Conservation (phyloP, 371 early-diverging fungal genomes). For the Haplosporangium sp. region DNA sequence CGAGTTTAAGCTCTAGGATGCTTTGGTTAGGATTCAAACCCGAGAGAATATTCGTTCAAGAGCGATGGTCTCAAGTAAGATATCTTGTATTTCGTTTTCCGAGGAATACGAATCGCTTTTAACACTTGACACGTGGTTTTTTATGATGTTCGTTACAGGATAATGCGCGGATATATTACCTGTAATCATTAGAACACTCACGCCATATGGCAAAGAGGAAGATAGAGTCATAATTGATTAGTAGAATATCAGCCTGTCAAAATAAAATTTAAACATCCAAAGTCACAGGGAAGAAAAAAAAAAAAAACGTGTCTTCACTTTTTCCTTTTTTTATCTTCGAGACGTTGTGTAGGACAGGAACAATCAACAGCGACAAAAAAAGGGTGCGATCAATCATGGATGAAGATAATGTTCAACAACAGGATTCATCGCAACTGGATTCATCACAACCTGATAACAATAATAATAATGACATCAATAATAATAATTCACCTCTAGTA, state of each 20-base stretch:
- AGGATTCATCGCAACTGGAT: background rate
- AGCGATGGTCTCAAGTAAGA: too few species aligned
- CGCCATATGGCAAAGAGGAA: background rate
- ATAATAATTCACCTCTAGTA: background rate
- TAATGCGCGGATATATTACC: too few species aligned
- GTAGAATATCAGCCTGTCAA: background rate
- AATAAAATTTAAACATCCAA: background rate
- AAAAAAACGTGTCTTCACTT: constrained; percentile 3
- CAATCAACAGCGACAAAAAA: background rate
- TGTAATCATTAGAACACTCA: too few species aligned
- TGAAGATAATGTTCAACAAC: background rate
- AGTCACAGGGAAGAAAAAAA: background rate
- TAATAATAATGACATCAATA: background rate
- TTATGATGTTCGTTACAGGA: too few species aligned
- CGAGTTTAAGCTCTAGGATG: too few species aligned
- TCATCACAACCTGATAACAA: background rate
- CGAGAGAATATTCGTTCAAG: too few species aligned
- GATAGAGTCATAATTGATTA: background rate
- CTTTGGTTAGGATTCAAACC: too few species aligned
- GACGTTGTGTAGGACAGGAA: background rate
- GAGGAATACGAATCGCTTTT: too few species aligned
- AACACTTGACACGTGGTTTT: too few species aligned
- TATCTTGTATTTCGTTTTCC: too few species aligned
- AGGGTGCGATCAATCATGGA: background rate
- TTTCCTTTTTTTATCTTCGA: background rate